Base-by-base conservation (phyloP, 768 basidiomycete genomes). In the Suillus alpinus region DNA sequence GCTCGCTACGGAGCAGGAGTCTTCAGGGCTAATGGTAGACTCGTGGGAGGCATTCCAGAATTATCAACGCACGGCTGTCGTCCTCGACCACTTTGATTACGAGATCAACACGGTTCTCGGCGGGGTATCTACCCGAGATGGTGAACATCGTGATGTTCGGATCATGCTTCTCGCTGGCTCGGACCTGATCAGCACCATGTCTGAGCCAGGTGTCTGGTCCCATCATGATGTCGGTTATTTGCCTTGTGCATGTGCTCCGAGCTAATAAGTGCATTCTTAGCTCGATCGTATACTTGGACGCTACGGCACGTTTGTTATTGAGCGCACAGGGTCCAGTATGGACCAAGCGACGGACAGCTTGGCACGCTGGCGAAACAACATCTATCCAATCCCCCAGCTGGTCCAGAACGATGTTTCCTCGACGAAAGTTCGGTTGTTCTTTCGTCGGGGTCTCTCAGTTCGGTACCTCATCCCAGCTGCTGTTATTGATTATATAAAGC, bases 391-490 rank as follows among this genome's bases (percentile, higher is more conserved):
- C 67, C 89, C 91, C 58, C 95, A 97, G 73, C 83, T 96, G 58
- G 96, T 98, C 65, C 94, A 96, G 77, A 98, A 98, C 71, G 95
- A 98, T 71, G 95, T 98, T 49, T 95, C 94, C 7, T 94, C 92
- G 65, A 97, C 95, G 23, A 98, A 97, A 80, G 94, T 87, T 65
- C 87, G 90, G 37, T 73, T 92, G 34, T 91, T 92, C 77, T 78
- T 93, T 57, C 81, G 90, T 68, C 82, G 90, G 65, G 91, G 91
- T 12, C 82, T 94, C 34, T 91, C 89, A 36, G 86, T 91, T 65
- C 87, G 91, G 66, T 99, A 98, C 76, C 83, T 99, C 44, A 82
- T 98, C 55, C 97, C 97, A 10, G 83, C 89, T 56, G 84, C 87
- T 40, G 96, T 98, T 52, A 92, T 95, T 62, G 88, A 95, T 64